These are phyloP conservation scores for Leptographium lundbergii DNA, from an alignment of 2,329 filamentous ascomycete genomes.

Conservation along the genomic window DNA sequence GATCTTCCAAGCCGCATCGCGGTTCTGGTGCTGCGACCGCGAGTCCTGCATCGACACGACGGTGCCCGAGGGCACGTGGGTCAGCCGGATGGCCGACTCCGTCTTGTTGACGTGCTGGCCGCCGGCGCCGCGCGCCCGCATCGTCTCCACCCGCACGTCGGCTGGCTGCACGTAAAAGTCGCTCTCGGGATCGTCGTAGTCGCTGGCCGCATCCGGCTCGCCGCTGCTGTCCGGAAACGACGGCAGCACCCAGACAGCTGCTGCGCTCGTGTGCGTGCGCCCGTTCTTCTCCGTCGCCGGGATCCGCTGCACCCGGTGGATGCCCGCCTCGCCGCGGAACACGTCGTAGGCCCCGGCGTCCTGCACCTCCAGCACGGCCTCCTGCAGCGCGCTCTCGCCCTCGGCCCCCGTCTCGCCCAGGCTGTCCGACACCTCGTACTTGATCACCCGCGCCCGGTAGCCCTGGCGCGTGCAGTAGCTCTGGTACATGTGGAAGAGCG, in stretches of 20 bases:
- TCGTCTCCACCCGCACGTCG: slow-evolving; percentile 76
- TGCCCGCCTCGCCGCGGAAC: slow-evolving; percentile 79
- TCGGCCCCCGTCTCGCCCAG: slow-evolving; percentile 39
- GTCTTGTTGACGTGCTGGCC: slow-evolving; percentile 99
- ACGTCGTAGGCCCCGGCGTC: slow-evolving; percentile 65
- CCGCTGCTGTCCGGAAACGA: slow-evolving; percentile 51
- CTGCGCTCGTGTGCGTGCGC: slow-evolving; percentile 85
- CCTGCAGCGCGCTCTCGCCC: slow-evolving; percentile 60
- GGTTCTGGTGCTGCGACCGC: slow-evolving; percentile 80
- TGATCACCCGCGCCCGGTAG: slow-evolving; percentile 56
- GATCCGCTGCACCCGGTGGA: slow-evolving; percentile 89
- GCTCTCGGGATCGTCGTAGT: slow-evolving; percentile 73
- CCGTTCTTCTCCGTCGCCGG: slow-evolving; percentile 85
- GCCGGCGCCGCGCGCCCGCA: slow-evolving; percentile 83
- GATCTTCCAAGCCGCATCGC: slow-evolving; percentile 75
- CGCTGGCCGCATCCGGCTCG: slow-evolving; percentile 20
- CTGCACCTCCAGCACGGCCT: slow-evolving; percentile 78
- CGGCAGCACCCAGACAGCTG: slow-evolving; percentile 83
- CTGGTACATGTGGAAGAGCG: slow-evolving; percentile 83
- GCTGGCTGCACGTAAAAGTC: slow-evolving; percentile 81
- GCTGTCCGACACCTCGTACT: slow-evolving; percentile 66
- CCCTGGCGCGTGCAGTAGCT: slow-evolving; percentile 54
- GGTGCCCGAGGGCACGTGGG: slow-evolving; percentile 76
- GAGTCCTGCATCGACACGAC: slow-evolving; percentile 88
- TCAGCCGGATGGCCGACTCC: slow-evolving; percentile 86